phyloP scores from a whole-genome alignment of 2,329 filamentous ascomycete species.

The Juglanconis sp. region DNA sequence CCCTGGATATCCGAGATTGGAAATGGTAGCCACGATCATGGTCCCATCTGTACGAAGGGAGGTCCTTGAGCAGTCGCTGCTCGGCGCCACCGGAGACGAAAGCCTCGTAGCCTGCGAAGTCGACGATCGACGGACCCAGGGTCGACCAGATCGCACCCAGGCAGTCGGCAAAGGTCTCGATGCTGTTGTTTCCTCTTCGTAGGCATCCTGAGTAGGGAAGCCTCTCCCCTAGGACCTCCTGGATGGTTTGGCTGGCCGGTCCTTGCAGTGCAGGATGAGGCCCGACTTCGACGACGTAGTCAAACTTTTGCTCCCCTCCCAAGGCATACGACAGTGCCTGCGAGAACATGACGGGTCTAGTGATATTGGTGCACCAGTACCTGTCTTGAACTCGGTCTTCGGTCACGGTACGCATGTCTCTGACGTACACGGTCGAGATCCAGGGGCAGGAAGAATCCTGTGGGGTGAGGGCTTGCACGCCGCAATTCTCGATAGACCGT shows the following conservation, averaged over 20 bases:
- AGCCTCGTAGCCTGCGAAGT: neutral
- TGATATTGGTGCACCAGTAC: too few relatives aligned
- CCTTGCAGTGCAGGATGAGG: constrained; percentile 38
- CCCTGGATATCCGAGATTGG: too few relatives aligned
- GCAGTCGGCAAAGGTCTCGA: constrained; percentile 19
- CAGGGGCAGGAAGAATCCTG: too few relatives aligned
- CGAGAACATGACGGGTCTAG: too few relatives aligned
- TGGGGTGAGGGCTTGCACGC: too few relatives aligned
- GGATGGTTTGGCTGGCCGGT: constrained; percentile 31
- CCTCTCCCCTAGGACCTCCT: constrained; percentile 4
- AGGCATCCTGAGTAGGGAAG: constrained; percentile 24
- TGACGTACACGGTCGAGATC: too few relatives aligned
- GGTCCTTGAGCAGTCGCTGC: neutral
- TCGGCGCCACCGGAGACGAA: neutral
- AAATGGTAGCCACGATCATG: neutral
- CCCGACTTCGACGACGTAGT: constrained; percentile 26
- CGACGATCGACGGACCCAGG: neutral
- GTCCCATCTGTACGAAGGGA: constrained; percentile 16
- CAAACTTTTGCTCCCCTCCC: too few relatives aligned
- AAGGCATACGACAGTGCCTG: too few relatives aligned
- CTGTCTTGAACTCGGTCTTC: too few relatives aligned
- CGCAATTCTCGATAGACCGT: too few relatives aligned
- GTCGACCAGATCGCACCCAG: constrained; percentile 17
- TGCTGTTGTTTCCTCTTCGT: constrained; percentile 17
- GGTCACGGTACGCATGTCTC: too few relatives aligned